Percentiles rank a stretch among this genome's conserved stretches.
Evolutionary conservation across 305 asterid species (phyloP).

Genomic region (Ilex paraguariensis): DNA sequence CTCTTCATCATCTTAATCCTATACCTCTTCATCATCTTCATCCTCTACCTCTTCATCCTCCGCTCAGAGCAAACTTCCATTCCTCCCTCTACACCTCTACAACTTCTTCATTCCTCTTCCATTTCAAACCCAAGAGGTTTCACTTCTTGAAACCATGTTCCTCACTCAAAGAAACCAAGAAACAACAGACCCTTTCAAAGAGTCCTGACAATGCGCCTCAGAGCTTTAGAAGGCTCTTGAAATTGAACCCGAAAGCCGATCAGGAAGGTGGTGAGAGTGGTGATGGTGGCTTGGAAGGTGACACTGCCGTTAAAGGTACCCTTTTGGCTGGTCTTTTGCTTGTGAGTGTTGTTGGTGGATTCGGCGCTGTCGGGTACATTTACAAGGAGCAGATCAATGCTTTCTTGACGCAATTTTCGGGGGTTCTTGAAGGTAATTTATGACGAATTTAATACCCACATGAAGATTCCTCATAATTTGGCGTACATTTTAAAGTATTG

Average conservation of each 20-base stretch:
- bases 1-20: conserved; percentile 21
- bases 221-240: conserved; percentile 47
- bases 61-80: conserved; percentile 21
- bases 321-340: conserved; percentile 89
- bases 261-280: conserved; percentile 24
- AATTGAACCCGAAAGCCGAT: conserved; percentile 50
- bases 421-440: conserved; percentile 66
- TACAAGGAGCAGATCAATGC: conserved; percentile 85
- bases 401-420: conserved; percentile 79
- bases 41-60: conserved; percentile 20
- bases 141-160: conserved; percentile 80
- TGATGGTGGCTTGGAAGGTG: conserved; percentile 27
- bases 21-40: conserved; percentile 23
- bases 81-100: not conserved
- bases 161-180: conserved; percentile 74
- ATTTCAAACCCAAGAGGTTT: conserved; percentile 55
- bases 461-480: conserved; percentile 5
- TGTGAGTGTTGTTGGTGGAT: conserved; percentile 84
- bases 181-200: conserved; percentile 46
- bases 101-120: conserved; percentile 20
- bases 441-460: conserved; percentile 2
- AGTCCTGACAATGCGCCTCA: conserved; percentile 56
- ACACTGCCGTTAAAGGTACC: conserved; percentile 70
- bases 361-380: conserved; percentile 73
- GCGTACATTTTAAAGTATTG: not conserved